Evolutionary conservation across 768 basidiomycete genomes (phyloP).

Genomic region (Naganishia vishniacii): DNA sequence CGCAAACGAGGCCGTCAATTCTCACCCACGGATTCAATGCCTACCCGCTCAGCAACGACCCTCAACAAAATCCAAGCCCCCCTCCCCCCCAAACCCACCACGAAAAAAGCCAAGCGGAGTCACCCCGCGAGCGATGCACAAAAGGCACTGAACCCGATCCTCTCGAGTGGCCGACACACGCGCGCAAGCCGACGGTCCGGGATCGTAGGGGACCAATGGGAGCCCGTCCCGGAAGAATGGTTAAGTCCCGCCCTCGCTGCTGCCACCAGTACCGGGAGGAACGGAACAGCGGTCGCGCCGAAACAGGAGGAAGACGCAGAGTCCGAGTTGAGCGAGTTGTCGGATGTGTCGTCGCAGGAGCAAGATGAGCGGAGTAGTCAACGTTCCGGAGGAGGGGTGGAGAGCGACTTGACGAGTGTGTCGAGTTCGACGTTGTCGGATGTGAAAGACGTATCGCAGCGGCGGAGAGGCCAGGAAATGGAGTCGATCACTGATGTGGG

Average conservation of each 20-base stretch:
- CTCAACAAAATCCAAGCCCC: neutral
- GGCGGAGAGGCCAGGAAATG: neutral
- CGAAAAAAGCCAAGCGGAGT: neutral
- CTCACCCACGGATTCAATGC: neutral
- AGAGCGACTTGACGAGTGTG: slow-evolving; percentile 22
- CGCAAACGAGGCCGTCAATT: neutral
- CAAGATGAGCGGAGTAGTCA: no score
- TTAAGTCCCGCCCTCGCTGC: slow-evolving; percentile 14
- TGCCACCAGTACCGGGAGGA: neutral
- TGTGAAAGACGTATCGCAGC: neutral
- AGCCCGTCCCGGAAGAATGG: slow-evolving; percentile 43
- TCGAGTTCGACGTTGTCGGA: slow-evolving; percentile 14
- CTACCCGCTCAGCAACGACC: neutral
- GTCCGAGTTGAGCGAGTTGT: slow-evolving; percentile 46
- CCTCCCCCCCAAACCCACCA: neutral
- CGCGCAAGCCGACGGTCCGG: neutral
- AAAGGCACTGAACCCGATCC: neutral
- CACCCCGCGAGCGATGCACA: neutral
- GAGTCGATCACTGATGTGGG: neutral
- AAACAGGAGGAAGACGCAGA: slow-evolving; percentile 32
- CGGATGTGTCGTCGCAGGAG: no score
- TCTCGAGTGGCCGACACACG: neutral
- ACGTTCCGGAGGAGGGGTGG: neutral
- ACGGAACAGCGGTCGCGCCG: neutral
- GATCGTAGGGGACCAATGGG: slow-evolving; percentile 40